A percentile compares a stretch with the other conserved stretches of the same genome.
Conservation (phyloP, 2,329 filamentous ascomycete species). For the Paracorniculantispora psalliotae region DNA sequence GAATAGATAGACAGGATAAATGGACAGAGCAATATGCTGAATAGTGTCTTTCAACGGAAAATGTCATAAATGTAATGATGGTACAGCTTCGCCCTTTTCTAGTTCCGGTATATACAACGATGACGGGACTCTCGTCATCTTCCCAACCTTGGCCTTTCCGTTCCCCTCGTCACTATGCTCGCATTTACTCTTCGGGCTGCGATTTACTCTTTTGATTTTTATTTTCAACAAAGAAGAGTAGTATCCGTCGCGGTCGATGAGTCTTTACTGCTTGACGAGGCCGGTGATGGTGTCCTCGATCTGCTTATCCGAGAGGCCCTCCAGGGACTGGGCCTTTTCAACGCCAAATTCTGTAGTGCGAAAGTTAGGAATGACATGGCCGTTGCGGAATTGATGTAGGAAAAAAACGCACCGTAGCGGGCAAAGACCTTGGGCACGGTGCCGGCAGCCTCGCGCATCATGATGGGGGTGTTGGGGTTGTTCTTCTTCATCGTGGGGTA, state of each 20-base stretch:
- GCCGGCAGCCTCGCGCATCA: conserved; percentile 87
- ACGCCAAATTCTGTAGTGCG: conserved; percentile 44
- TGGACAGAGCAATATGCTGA: background rate
- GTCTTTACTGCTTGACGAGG: conserved; percentile 40
- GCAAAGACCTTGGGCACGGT: conserved; percentile 84
- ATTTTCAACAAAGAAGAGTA: background rate
- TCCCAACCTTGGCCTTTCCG: background rate
- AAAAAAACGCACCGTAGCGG: conserved; percentile 69
- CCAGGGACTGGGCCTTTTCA: conserved; percentile 53
- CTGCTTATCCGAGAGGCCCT: conserved; percentile 56
- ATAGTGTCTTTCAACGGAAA: background rate
- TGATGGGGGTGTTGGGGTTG: conserved; percentile 89
- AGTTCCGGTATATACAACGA: conserved; percentile 13
- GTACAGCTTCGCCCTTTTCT: conserved; percentile 14
- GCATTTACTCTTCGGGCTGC: background rate
- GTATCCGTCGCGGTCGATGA: background rate
- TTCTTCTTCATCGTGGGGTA: conserved; percentile 99
- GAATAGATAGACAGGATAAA: background rate
- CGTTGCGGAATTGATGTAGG: background rate
- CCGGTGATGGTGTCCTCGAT: conserved; percentile 54
- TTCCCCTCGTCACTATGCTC: background rate
- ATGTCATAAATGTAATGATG: conserved; percentile 9
- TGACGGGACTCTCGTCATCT: background rate
- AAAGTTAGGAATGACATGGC: background rate
- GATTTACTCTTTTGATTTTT: too few species aligned